phyloP scores from a whole-genome alignment of 768 basidiomycete species.

The Macrolepiota dolichaula region DNA sequence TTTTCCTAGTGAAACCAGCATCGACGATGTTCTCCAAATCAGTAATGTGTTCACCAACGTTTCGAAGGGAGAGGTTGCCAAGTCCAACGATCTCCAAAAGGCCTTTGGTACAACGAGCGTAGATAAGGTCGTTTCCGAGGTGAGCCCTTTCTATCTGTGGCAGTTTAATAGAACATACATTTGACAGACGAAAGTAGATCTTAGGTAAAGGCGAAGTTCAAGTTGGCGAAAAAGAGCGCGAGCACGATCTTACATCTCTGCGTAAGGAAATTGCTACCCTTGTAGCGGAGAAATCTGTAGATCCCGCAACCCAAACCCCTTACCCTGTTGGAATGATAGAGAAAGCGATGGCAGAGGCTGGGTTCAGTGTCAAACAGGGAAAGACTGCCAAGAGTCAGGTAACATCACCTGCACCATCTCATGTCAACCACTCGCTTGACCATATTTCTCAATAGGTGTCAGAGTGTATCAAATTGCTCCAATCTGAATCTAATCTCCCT shows the following conservation, averaged over 20 bases:
- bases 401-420: slow-evolving; percentile 10
- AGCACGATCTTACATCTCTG: slow-evolving; percentile 80
- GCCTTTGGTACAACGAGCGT: slow-evolving; percentile 79
- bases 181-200: slow-evolving; percentile 48
- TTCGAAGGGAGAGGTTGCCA: slow-evolving; percentile 92
- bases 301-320: slow-evolving; percentile 83
- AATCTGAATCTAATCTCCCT: slow-evolving; percentile 80
- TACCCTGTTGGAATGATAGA: slow-evolving; percentile 96
- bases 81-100: slow-evolving; percentile 86
- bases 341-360: slow-evolving; percentile 94
- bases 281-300: slow-evolving; percentile 94
- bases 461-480: slow-evolving; percentile 82
- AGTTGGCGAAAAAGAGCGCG: slow-evolving; percentile 94
- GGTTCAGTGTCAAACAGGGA: slow-evolving; percentile 83
- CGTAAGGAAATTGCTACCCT: slow-evolving; percentile 90
- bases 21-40: slow-evolving; percentile 96
- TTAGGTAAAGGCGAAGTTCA: slow-evolving; percentile 95
- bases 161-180: background rate
- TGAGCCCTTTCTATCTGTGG: slow-evolving; percentile 23
- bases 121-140: slow-evolving; percentile 78
- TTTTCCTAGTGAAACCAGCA: slow-evolving; percentile 70
- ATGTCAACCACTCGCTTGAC: background rate
- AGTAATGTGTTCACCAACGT: slow-evolving; percentile 95
- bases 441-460: slow-evolving; percentile 56
- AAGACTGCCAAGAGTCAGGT: slow-evolving; percentile 97